Conservation (phyloP, 1,139 yeast genomes). For the Lodderomyces orthopsilosis region DNA sequence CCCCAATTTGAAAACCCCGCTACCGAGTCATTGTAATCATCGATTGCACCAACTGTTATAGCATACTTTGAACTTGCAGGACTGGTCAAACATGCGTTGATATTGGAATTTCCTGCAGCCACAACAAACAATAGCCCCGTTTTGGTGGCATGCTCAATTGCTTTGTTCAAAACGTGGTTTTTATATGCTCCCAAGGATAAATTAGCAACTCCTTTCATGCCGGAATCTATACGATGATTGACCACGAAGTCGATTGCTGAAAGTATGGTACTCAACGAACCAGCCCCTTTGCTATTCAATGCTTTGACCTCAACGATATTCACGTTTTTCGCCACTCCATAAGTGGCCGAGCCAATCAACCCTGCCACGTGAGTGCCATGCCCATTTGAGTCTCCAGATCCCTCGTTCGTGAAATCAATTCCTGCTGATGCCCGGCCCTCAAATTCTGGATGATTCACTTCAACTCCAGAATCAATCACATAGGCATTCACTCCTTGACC, state of each 20-base stretch:
- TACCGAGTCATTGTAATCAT: conserved; percentile 63
- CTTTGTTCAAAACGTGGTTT: conserved; percentile 65
- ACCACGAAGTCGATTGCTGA: conserved; percentile 72
- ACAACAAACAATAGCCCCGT: conserved; percentile 78
- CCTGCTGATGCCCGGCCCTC: conserved; percentile 61
- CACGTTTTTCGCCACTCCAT: conserved; percentile 76
- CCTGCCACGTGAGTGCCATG: conserved; percentile 94
- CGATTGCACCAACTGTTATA: conserved; percentile 84
- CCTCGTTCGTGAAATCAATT: conserved; percentile 61
- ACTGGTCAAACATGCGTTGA: conserved; percentile 73
- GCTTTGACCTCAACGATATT: conserved; percentile 70
- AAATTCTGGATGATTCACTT: conserved; percentile 58
- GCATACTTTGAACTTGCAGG: conserved; percentile 76
- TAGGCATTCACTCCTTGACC: conserved; percentile 61
- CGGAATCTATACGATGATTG: conserved; percentile 47
- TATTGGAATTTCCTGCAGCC: conserved; percentile 84
- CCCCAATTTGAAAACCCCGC: conserved; percentile 90
- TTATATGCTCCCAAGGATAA: conserved; percentile 73
- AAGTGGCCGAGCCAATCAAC: conserved; percentile 70
- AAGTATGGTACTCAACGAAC: conserved; percentile 64
- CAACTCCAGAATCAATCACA: conserved; percentile 78
- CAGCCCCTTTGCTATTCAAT: conserved; percentile 59
- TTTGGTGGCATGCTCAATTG: conserved; percentile 65
- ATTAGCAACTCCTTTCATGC: conserved; percentile 65
- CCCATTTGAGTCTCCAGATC: conserved; percentile 62